A percentile compares a stretch with the other conserved stretches of the same genome.
These are phyloP conservation scores for Candida ficus DNA, from an alignment of 805 yeast genomes.

Conservation along the genomic window DNA sequence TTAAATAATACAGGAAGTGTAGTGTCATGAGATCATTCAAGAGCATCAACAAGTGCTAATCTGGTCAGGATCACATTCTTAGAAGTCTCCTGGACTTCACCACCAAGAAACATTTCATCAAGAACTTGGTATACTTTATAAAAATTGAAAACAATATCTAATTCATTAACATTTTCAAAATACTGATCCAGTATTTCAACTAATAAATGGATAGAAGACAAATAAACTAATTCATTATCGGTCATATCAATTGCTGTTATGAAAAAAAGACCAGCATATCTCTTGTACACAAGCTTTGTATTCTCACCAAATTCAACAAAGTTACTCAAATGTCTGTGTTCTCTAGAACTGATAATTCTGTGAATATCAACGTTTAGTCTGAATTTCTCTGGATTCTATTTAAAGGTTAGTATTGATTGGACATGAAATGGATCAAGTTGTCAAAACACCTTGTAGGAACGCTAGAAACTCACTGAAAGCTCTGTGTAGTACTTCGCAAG, in stretches of 20 bases:
- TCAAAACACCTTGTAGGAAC: no score
- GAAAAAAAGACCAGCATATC: constrained; percentile 91
- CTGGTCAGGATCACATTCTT: constrained; percentile 62
- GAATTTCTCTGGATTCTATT: constrained; percentile 39
- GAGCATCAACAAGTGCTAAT: constrained; percentile 55
- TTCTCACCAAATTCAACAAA: constrained; percentile 63
- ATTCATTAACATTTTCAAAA: constrained; percentile 83
- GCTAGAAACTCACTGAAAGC: constrained; percentile 28
- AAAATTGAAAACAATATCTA: constrained; percentile 89
- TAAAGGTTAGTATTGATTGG: constrained; percentile 28
- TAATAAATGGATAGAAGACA: constrained; percentile 81
- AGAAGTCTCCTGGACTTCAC: constrained; percentile 85
- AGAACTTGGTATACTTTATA: constrained; percentile 75
- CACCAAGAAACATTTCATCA: constrained; percentile 86
- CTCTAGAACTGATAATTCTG: constrained; percentile 73
- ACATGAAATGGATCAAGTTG: no score
- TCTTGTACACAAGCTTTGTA: constrained; percentile 69
- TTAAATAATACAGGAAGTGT: background rate
- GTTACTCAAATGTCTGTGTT: constrained; percentile 76
- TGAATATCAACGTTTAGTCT: constrained; percentile 61
- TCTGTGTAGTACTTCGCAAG: constrained; percentile 72
- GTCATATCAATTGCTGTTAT: constrained; percentile 73
- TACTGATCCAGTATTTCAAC: constrained; percentile 85
- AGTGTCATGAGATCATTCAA: constrained; percentile 35
- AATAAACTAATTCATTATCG: constrained; percentile 77